These are phyloP conservation scores for Saccharomycopsis hybrid DNA, from an alignment of 1,139 yeast genomes.

Conservation along the genomic window DNA sequence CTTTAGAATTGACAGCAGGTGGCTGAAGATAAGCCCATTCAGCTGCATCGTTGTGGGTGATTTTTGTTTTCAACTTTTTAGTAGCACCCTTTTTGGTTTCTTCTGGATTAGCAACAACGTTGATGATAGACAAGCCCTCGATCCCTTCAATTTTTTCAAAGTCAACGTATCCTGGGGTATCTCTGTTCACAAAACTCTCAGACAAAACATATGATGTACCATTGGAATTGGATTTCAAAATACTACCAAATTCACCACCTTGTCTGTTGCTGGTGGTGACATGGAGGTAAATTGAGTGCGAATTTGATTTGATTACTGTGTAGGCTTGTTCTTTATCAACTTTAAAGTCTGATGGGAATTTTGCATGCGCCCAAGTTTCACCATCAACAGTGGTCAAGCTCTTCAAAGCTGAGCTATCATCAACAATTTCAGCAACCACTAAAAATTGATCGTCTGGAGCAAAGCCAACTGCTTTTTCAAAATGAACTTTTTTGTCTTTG, in stretches of 20 bases:
- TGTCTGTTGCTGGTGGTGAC: slow-evolving; percentile 55
- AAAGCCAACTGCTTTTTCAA: slow-evolving; percentile 55
- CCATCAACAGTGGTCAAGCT: slow-evolving; percentile 85
- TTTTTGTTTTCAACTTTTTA: slow-evolving; percentile 61
- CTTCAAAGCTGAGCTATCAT: slow-evolving; percentile 36
- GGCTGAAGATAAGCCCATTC: slow-evolving; percentile 72
- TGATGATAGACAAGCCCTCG: slow-evolving; percentile 82
- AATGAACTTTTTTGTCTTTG: slow-evolving; percentile 32
- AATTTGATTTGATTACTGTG: slow-evolving; percentile 71
- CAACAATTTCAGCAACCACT: slow-evolving; percentile 56
- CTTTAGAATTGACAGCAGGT: slow-evolving; percentile 58
- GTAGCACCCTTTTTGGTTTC: slow-evolving; percentile 36
- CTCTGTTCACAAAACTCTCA: slow-evolving; percentile 70
- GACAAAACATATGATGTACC: slow-evolving; percentile 87
- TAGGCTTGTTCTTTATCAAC: slow-evolving; percentile 70
- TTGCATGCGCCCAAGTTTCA: slow-evolving; percentile 66
- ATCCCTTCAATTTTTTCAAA: slow-evolving; percentile 78
- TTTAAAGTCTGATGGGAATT: slow-evolving; percentile 64
- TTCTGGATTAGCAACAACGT: slow-evolving; percentile 53
- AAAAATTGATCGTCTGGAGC: slow-evolving; percentile 62
- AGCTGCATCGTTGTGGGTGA: slow-evolving; percentile 90
- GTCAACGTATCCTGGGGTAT: slow-evolving; percentile 72
- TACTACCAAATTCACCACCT: slow-evolving; percentile 64
- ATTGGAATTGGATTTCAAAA: slow-evolving; percentile 89
- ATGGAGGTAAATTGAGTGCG: slow-evolving; percentile 76